Evolutionary conservation across 768 basidiomycete species (phyloP).

Genomic region (Tulasnella calospora): DNA sequence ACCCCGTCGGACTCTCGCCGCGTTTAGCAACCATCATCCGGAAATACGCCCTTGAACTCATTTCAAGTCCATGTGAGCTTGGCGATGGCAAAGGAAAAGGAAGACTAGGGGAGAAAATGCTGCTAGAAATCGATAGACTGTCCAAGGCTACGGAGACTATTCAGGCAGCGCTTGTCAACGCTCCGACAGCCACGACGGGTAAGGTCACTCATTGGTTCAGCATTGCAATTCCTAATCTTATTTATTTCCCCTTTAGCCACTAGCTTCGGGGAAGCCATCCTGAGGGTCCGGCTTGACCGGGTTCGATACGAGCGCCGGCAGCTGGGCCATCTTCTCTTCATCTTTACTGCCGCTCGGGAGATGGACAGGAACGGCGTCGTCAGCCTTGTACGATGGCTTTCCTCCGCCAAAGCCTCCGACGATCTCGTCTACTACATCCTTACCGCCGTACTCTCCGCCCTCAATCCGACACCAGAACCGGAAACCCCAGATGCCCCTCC

Average conservation of each 20-base stretch:
- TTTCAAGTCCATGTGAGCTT: conserved; percentile 18
- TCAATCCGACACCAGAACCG: conserved; percentile 47
- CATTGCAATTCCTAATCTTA: conserved; percentile 35
- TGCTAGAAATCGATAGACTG: conserved; percentile 59
- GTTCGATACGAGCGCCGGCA: conserved; percentile 68
- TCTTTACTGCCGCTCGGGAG: conserved; percentile 59
- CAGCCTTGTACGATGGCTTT: conserved; percentile 64
- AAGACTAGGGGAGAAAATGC: conserved; percentile 50
- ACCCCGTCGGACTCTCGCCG: conserved; percentile 9
- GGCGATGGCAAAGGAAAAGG: conserved; percentile 32
- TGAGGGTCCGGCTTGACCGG: conserved; percentile 64
- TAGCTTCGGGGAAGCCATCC: conserved; percentile 59
- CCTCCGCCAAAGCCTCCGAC: conserved; percentile 50
- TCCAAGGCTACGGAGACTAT: conserved; percentile 49
- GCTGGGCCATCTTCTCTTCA: conserved; percentile 58
- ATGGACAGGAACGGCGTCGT: conserved; percentile 58
- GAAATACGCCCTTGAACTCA: conserved; percentile 40
- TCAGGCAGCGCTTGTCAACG: conserved; percentile 51
- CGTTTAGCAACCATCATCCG: conserved; percentile 30
- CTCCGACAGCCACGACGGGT: conserved; percentile 56
- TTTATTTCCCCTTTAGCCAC: conserved; percentile 31
- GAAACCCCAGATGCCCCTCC: conserved; percentile 47
- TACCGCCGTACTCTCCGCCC: conserved; percentile 55
- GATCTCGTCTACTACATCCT: conserved; percentile 66
- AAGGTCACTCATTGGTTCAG: conserved; percentile 29